Percentiles rank a stretch among this genome's conserved stretches.
Evolutionary conservation across 495 filamentous ascomycete genomes (phyloP).

Genomic region (Parachaetomium inaequale): DNA sequence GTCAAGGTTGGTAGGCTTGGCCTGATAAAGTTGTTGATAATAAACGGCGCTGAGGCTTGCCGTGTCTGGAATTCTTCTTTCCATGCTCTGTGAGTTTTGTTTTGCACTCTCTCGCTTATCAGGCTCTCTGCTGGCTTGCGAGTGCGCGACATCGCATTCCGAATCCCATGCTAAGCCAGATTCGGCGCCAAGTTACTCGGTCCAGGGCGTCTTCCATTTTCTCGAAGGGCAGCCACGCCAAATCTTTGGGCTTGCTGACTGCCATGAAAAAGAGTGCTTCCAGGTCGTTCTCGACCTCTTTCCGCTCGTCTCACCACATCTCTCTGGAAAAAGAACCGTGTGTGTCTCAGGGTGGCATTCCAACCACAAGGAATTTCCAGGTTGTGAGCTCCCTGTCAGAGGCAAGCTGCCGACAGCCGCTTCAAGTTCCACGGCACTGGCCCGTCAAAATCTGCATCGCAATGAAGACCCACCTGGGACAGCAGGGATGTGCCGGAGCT

Average conservation of each 20-base stretch:
- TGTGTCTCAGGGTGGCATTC: no score
- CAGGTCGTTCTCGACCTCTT: no score
- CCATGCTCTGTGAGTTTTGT: background rate
- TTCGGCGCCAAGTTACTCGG: background rate
- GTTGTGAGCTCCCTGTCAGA: no score
- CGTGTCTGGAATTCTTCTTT: background rate
- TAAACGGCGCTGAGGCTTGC: no score
- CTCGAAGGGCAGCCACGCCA: no score
- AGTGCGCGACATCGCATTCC: background rate
- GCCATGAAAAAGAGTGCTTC: no score
- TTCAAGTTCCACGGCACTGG: background rate
- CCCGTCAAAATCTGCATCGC: constrained; percentile 7
- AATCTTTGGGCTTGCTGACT: no score
- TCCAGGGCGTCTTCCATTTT: no score
- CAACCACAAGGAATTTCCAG: no score
- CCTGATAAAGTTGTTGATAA: background rate
- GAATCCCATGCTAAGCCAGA: background rate
- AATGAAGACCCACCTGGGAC: background rate
- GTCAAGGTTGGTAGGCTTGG: background rate
- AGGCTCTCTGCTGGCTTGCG: background rate
- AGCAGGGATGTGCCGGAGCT: background rate
- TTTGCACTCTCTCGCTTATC: background rate
- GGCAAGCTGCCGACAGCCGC: background rate
- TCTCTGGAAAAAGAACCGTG: no score
- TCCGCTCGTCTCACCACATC: no score